Evolutionary conservation across 1,139 yeast genomes (phyloP), one percentile per base, ranked within the genome.

Genomic region (Zygosaccharomyces pseudobailii): DNA sequence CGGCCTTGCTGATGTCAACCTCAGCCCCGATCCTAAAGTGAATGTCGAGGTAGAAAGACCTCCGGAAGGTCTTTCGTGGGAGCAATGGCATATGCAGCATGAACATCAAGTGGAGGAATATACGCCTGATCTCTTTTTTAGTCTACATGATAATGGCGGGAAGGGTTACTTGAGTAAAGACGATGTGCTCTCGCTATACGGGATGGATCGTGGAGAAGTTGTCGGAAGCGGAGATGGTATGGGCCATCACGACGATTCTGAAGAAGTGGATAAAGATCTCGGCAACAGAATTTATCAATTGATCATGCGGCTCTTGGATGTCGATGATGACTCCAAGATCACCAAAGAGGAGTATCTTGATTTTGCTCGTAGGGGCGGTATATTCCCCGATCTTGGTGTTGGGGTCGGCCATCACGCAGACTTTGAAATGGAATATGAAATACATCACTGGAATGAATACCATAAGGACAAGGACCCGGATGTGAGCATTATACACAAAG

Each of bases 381-480:
- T 78, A 54, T 76, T 92, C 61, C 97, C 97, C 1, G 97, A 92
- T 66, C 81, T 89, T 64, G 96, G 96, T 6, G 82, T 84, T 53
- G 97, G 97, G 20, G 92, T 87, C n/a, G 97, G 98, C 17, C 97
- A 90, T 63, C 97, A 90, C 68, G 84, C 90, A 43, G 96, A 88
- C 68, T 92, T 89, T 61, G 98, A 92, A 67, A 78, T 80, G 55
- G 97, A 90, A 63, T 90, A 89, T 62, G 97, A 90, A 59, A 82
- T 87, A 52, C 97, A 92, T 65, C 97, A 92, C 66, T 92, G 97
- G 97, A 79, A 82, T 53, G 73, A 88, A 66, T 87, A 78, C 65
- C 97, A 92, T 66, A 78, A 82, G 44, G 80, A 86, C 52, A 70
- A 75, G 48, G 97, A 89, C 64, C 96, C 96, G 0, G 89, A 87